Base-by-base conservation (phyloP, 1,284 basidiomycete species). In the Naganishia albida region DNA sequence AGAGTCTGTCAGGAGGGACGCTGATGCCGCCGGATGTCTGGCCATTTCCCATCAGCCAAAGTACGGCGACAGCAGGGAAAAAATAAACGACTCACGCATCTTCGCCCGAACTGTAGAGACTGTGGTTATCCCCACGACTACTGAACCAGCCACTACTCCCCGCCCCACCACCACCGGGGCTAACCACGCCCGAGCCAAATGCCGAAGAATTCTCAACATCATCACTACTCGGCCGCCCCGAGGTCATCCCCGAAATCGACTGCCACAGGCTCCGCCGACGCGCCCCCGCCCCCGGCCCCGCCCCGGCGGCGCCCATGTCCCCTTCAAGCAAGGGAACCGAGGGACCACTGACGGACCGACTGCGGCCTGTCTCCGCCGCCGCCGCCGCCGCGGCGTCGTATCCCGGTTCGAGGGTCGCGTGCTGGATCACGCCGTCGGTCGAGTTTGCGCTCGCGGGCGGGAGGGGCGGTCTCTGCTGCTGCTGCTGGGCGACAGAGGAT, bases 91-190 rank as follows among this genome's bases (percentile, higher is more conserved):
- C 54, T 56, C 54, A 56, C 39, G 40, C 30, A 59, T 59, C 56
- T 4, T 59, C 56, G 12, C 51, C 51, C 30, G 51, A 34, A 26
- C 52, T 54, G 52, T 54, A 54, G 7, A 56, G 15, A 43, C 54
- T 56, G 20, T 34, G 23, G 20, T 15, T 28, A 7, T 56, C 54
- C 18, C 28, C 40, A 25, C 39, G 18, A 2, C 13, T 28, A n/a
- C 54, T 44, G 12, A 57, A 46, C 55, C 55, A 57, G 13, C 55
- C 55, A 30, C 55, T 34, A 34, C 34, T 57, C 7, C 55, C 55
- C 7, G 25, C 43, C 3, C 43, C 44, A 18, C 42, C 28, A 16
- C 51, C 39, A 12, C 38, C 28, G n/a, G 38, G 39, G 38, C 55
- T 57, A 3, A 48, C 8, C 26, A 60, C 46, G 25, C 46, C 57